Percentiles rank a stretch among this genome's conserved stretches.
phyloP scores from a whole-genome alignment of 2,329 filamentous ascomycete species.

The Diaporthe capsici region DNA sequence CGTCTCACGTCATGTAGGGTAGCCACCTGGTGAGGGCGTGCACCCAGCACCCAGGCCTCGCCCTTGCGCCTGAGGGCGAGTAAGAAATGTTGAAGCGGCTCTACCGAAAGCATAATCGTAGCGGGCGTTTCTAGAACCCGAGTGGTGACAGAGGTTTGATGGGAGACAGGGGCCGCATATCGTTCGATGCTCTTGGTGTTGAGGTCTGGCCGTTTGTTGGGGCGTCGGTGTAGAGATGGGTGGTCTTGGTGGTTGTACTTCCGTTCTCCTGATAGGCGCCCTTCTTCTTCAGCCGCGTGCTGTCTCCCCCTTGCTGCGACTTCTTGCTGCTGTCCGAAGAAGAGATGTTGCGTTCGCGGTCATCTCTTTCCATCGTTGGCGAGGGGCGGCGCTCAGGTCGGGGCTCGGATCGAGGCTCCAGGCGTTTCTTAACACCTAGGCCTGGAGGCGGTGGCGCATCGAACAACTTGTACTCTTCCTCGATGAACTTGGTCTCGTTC shows the following conservation, averaged over 20 bases:
- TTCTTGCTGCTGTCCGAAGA: conserved; percentile 77
- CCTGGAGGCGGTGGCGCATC: conserved; percentile 70
- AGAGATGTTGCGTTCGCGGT: conserved; percentile 67
- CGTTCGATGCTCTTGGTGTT: conserved; percentile 54
- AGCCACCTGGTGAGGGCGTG: conserved; percentile 37
- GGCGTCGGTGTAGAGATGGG: conserved; percentile 55
- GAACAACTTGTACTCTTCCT: conserved; percentile 75
- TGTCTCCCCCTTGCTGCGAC: conserved; percentile 53
- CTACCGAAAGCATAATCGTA: conserved; percentile 44
- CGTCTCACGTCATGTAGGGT: conserved; percentile 45
- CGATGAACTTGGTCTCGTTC: conserved; percentile 85
- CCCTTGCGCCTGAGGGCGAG: conserved; percentile 28
- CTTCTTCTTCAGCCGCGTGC: conserved; percentile 60
- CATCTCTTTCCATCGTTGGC: conserved; percentile 33
- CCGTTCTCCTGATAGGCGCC: conserved; percentile 50
- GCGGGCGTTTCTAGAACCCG: conserved; percentile 60
- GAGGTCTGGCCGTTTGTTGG: conserved; percentile 38
- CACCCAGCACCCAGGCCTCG: conserved; percentile 39
- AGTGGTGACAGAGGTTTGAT: conserved; percentile 77
- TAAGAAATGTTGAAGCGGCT: conserved; percentile 21
- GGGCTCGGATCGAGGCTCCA: conserved; percentile 37
- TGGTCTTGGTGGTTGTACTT: conserved; percentile 28
- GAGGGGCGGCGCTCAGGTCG: conserved; percentile 37
- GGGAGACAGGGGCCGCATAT: conserved; percentile 72
- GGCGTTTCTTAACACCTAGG: conserved; percentile 47